Base-by-base conservation (phyloP, 1,139 yeast genomes). In the Kluyveromyces sp. region DNA sequence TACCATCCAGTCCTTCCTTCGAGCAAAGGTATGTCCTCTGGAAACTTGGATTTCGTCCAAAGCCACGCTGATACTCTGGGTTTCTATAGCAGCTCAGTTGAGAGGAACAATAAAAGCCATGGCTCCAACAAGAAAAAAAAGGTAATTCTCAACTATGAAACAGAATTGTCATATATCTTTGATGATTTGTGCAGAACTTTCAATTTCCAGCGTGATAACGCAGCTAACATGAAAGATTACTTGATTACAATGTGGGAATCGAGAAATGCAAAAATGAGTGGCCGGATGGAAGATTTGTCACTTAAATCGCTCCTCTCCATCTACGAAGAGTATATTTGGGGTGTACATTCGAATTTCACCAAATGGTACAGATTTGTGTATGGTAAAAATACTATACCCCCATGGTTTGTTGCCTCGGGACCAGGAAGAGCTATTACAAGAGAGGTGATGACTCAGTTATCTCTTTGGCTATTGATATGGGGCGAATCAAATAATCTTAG, bases 401-500 rank as follows among this genome's bases (percentile, higher is more conserved):
- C 67, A 36, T 45, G 48, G 48, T 35, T 42, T 10, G 27, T 8
- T 4, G 31, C 8, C 7, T 26, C 39, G 27, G 39, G 39, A 10
- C 39, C 31, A 4, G 31, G 27, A 10, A 7, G 7, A 4, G 15
- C n/a, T 4, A 10, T 37, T 4, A 37, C 31, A 8, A 25, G 31
- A 21, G 83, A 4, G 61, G 68, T 25, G 83, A 80, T 50, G 72
- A 79, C 51, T 70, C 90, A 84, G 53, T 57, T 84, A 10, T 75
- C 81, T 0, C 62, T 84, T 6, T 84, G 78, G 54, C 69, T 84
- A 25, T 64, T 83, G 45, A 74, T 83, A 53, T 84, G 94, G 94
- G 89, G 90, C 2, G 94, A 84, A 61, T 85, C 92, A 0, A 83
- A 81, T 57, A 85, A 82, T 53, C 64, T 83, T 7, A 68, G 94